These are phyloP conservation scores for Hypoxylon sp. DNA, from an alignment of 2,329 filamentous ascomycete genomes.

Conservation along the genomic window DNA sequence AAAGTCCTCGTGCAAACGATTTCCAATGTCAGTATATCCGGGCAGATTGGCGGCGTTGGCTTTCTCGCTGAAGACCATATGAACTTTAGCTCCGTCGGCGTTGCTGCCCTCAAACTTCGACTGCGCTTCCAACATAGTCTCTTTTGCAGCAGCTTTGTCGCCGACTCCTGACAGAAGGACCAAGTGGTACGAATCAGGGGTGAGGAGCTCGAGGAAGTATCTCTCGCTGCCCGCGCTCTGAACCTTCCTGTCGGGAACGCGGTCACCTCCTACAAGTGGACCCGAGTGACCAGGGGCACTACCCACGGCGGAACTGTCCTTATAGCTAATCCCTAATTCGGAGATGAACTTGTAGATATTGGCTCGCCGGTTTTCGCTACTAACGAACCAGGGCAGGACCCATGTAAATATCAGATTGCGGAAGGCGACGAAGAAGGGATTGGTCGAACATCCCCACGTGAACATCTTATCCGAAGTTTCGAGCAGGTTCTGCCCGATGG, in stretches of 20 bases:
- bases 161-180: slow-evolving; percentile 48
- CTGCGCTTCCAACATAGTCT: slow-evolving; percentile 32
- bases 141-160: slow-evolving; percentile 26
- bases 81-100: slow-evolving; percentile 34
- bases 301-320: slow-evolving; percentile 51
- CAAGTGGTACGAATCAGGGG: slow-evolving; percentile 43
- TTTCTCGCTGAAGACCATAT: slow-evolving; percentile 40
- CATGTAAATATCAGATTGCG: slow-evolving; percentile 56
- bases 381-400: slow-evolving; percentile 54
- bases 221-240: slow-evolving; percentile 31
- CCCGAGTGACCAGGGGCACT: slow-evolving; percentile 50
- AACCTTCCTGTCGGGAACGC: slow-evolving; percentile 56
- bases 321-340: slow-evolving; percentile 57
- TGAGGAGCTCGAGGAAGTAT: slow-evolving; percentile 45
- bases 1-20: slow-evolving; percentile 43
- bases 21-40: slow-evolving; percentile 44
- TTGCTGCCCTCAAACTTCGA: slow-evolving; percentile 16
- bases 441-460: slow-evolving; percentile 53
- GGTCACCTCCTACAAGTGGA: slow-evolving; percentile 60
- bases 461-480: slow-evolving; percentile 57
- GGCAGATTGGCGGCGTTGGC: slow-evolving; percentile 6
- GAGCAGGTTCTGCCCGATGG: slow-evolving; percentile 59
- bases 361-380: slow-evolving; percentile 40
- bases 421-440: slow-evolving; percentile 52
- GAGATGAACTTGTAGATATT: slow-evolving; percentile 54